Conservation (phyloP, 257 asterid genomes). For the Handroanthus guayacan region DNA sequence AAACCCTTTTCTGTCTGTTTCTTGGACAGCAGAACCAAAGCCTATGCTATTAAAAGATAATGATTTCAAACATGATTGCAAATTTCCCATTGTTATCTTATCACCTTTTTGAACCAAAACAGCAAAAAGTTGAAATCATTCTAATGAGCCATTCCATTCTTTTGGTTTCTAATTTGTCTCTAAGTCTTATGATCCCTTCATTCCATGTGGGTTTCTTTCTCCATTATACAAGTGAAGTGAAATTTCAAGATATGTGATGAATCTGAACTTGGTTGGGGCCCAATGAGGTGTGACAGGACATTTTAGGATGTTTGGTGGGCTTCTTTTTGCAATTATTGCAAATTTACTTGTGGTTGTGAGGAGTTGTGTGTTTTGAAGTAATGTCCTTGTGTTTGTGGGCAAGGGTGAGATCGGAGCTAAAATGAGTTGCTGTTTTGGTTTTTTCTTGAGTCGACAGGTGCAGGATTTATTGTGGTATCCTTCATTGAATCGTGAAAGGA, state of each 20-base stretch:
- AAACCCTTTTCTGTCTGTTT: slow-evolving; percentile 49
- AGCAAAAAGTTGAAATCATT: slow-evolving; percentile 40
- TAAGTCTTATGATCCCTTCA: slow-evolving; percentile 36
- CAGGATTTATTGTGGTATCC: too few species aligned
- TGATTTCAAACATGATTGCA: slow-evolving; percentile 46
- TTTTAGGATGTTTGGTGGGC: slow-evolving; percentile 40
- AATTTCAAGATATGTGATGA: neutral
- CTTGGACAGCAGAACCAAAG: slow-evolving; percentile 52
- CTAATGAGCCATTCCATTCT: slow-evolving; percentile 38
- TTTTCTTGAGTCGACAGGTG: too few species aligned
- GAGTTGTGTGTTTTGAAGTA: slow-evolving; percentile 24
- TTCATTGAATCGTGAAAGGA: too few species aligned
- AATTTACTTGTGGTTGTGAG: slow-evolving; percentile 40
- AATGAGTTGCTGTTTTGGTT: slow-evolving; percentile 40
- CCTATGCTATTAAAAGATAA: slow-evolving; percentile 43
- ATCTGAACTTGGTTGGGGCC: slow-evolving; percentile 35
- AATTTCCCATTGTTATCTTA: slow-evolving; percentile 42
- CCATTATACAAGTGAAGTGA: slow-evolving; percentile 30
- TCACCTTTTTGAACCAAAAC: slow-evolving; percentile 33
- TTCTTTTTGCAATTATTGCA: slow-evolving; percentile 36
- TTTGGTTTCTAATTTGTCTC: slow-evolving; percentile 44
- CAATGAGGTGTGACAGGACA: slow-evolving; percentile 22
- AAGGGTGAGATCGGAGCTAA: slow-evolving; percentile 31
- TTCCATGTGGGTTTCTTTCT: slow-evolving; percentile 53
- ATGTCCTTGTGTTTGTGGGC: slow-evolving; percentile 37